Evolutionary conservation across 2,329 filamentous ascomycete genomes (phyloP).

Genomic region (Gnomoniopsis sp.): DNA sequence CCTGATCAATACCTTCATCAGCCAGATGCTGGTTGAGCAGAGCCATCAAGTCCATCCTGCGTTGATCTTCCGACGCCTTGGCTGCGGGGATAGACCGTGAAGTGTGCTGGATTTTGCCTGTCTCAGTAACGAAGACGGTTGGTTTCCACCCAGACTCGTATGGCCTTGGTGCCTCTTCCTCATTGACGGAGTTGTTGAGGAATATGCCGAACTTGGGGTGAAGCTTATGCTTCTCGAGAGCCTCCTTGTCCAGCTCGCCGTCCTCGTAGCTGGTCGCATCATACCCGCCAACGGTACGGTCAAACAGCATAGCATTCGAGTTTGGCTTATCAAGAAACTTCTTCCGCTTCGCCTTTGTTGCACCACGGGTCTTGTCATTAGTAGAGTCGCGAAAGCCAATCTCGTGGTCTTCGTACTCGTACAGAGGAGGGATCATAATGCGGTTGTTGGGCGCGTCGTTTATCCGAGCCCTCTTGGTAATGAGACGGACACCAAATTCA

Average conservation of each 20-base stretch:
- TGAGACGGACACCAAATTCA: constrained; percentile 47
- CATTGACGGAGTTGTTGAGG: constrained; percentile 44
- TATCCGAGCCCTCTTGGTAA: constrained; percentile 35
- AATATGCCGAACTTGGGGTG: constrained; percentile 55
- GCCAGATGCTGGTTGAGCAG: constrained; percentile 23
- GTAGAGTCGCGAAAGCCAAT: constrained; percentile 59
- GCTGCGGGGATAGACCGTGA: constrained; percentile 31
- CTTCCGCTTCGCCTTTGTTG: constrained; percentile 49
- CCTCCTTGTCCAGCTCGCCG: constrained; percentile 48
- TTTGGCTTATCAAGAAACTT: constrained; percentile 53
- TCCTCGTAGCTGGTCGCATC: constrained; percentile 47
- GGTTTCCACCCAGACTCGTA: constrained; percentile 44
- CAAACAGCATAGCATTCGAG: constrained; percentile 50
- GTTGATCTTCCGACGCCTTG: constrained; percentile 18
- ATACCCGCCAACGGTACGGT: constrained; percentile 50
- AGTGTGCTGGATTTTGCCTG: constrained; percentile 45
- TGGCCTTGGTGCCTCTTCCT: constrained; percentile 35
- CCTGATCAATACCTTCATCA: constrained; percentile 22
- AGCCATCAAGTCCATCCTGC: constrained; percentile 20
- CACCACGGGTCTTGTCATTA: constrained; percentile 52
- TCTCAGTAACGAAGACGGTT: constrained; percentile 46
- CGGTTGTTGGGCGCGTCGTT: constrained; percentile 45
- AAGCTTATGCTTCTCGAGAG: constrained; percentile 46
- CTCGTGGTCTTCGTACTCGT: constrained; percentile 48
- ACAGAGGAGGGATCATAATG: constrained; percentile 48